Evolutionary conservation across 495 filamentous ascomycete species (phyloP), one percentile per base, ranked within the genome.

Genomic region (Friedmanniomyces simplex): DNA sequence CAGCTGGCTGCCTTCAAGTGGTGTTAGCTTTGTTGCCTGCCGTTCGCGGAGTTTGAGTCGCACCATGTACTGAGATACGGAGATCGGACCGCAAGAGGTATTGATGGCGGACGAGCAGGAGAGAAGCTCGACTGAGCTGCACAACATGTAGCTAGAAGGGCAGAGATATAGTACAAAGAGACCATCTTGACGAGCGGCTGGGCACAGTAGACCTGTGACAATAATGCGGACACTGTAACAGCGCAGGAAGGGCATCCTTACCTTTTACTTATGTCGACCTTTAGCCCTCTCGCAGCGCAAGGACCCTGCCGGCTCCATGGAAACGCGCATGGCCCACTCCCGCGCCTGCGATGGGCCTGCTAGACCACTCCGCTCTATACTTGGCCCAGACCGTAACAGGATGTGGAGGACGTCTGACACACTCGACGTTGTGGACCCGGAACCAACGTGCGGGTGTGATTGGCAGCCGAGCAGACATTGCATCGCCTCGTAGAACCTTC

Each of bases 11-110:
- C 80, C n/a, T n/a, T n/a, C n/a, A n/a, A n/a, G n/a, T n/a, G n/a
- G n/a, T n/a, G n/a, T n/a, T n/a, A n/a, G n/a, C n/a, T n/a, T n/a
- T n/a, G n/a, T n/a, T n/a, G n/a, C n/a, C n/a, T n/a, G n/a, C n/a
- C n/a, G n/a, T n/a, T n/a, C n/a, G n/a, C n/a, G n/a, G n/a, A n/a
- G n/a, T n/a, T n/a, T n/a, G n/a, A n/a, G n/a, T n/a, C n/a, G n/a
- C n/a, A n/a, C 54, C 80, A 83, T 8, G 77, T 77, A 58, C 71
- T 81, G 30, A 82, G 57, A 48, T 82, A 83, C 2, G 80, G 80
- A 1, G 76, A 80, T 56, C 74, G 78, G 46, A 82, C 80, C 50
- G 80, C 80, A 47, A 83, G 63, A 3, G 80, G 80, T 2, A 82
- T 43, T 3, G 79, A 72, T 20, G 80, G 80, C n/a, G 80, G 80